Evolutionary conservation across 805 yeast genomes (phyloP), one percentile per base, ranked within the genome.

Genomic region (Ogataea chonburiensis): DNA sequence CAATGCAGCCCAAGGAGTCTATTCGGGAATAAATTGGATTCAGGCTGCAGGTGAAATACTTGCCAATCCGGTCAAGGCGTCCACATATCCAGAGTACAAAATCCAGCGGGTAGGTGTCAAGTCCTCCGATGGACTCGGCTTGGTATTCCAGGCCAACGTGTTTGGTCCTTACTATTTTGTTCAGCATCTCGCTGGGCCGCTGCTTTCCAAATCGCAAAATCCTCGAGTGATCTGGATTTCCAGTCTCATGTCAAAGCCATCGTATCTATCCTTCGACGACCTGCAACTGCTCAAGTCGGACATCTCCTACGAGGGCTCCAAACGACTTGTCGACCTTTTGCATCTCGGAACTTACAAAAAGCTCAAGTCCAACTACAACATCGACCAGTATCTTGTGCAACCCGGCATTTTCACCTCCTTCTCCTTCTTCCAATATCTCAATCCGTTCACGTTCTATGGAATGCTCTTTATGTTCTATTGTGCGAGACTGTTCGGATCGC

Each of bases 121-220:
- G 52, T 77, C 95, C 1, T 58, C 53, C 13, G 98, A 93, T 60
- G 88, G 77, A 0, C 50, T 91, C 68, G 97, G 98, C 1, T 64
- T 84, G 19, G 87, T 88, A 4, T 93, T 91, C 66, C 95, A 93
- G 61, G 94, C 93, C 5, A 93, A 93, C 56, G 96, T 91, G n/a
- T 86, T 93, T 63, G 96, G 95, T 0, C 98, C 98, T 2, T 89
- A 85, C 64, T 93, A 80, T 59, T 64, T 93, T 35, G 70, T 89
- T 36, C 85, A 83, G 48, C 79, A 75, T 45, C 62, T 91, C 14
- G 58, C 68, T 24, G 76, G 76, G 3, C 61, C 77, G 23, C 61
- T 89, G n/a, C 46, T 61, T 7, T 56, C 62, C 3, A 49, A 52
- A 17, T 53, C 58, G 0, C 64, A 67, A 2, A 61, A 64, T 19